These are phyloP conservation scores for Nepenthes gracilis DNA, from an alignment of 148 eudicot species.

Conservation along the genomic window DNA sequence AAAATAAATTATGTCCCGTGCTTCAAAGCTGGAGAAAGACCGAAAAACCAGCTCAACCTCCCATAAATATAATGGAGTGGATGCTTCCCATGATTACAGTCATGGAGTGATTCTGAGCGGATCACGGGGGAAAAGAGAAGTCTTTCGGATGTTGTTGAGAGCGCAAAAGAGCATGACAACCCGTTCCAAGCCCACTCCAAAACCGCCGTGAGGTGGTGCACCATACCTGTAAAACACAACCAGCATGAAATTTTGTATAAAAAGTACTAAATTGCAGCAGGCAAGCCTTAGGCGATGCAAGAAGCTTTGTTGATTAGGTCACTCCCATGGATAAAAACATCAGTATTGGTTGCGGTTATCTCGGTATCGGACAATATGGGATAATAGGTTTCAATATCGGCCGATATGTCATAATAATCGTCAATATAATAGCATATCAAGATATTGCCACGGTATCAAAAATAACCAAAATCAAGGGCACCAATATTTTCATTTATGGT, in stretches of 20 bases:
- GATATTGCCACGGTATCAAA: too few species aligned
- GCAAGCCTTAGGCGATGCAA: neutral
- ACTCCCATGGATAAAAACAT: neutral
- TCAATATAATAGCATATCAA: too few species aligned
- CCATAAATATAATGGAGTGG: too few species aligned
- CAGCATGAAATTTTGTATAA: neutral
- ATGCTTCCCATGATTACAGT: neutral
- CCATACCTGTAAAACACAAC: constrained; percentile 50
- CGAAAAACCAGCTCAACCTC: too few species aligned
- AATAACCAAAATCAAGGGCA: too few species aligned
- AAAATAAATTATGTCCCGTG: too few species aligned
- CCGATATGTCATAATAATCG: too few species aligned
- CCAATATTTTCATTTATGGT: too few species aligned
- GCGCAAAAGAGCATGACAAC: constrained; percentile 88
- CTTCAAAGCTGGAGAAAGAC: too few species aligned
- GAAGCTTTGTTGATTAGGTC: neutral
- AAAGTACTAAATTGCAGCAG: neutral
- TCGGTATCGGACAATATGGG: too few species aligned
- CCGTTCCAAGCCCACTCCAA: constrained; percentile 91
- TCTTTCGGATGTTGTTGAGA: constrained; percentile 71
- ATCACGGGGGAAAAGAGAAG: constrained; percentile 71
- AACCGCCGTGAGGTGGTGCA: constrained; percentile 95
- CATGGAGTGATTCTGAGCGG: constrained; percentile 62
- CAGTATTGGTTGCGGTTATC: too few species aligned
- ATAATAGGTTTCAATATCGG: too few species aligned